Conservation (phyloP, 2,329 filamentous ascomycete genomes). For the Cladosporium sp. region DNA sequence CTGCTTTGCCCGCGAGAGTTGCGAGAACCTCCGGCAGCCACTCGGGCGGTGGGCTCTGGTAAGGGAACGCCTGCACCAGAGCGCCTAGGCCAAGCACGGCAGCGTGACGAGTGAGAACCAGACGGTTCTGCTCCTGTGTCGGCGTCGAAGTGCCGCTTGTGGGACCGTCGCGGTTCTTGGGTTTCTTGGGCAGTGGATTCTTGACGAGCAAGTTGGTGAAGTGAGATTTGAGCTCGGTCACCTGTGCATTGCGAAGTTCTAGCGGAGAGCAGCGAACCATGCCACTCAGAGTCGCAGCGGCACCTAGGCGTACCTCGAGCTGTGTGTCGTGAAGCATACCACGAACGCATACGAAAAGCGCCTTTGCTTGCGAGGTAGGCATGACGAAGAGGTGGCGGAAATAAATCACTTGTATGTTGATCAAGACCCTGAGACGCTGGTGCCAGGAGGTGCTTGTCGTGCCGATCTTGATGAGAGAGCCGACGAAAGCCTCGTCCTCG, state of each 20-base stretch:
- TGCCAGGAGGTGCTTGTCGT: constrained; percentile 87
- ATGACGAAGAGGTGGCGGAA: constrained; percentile 94
- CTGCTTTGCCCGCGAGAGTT: constrained; percentile 78
- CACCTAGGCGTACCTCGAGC: constrained; percentile 89
- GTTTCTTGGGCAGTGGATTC: constrained; percentile 81
- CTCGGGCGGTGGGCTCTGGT: constrained; percentile 82
- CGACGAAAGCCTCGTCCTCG: constrained; percentile 81
- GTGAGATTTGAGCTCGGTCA: constrained; percentile 70
- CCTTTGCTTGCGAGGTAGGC: constrained; percentile 69
- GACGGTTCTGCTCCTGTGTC: constrained; percentile 70
- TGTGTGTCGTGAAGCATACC: constrained; percentile 91
- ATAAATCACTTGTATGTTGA: constrained; percentile 99
- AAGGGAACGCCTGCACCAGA: constrained; percentile 92
- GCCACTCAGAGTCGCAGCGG: constrained; percentile 87
- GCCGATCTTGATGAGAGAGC: constrained; percentile 83
- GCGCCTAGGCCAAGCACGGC: constrained; percentile 89
- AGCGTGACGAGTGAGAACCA: constrained; percentile 81
- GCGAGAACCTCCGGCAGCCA: constrained; percentile 96
- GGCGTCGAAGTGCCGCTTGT: constrained; percentile 59
- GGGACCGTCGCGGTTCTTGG: constrained; percentile 40
- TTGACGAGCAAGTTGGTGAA: constrained; percentile 76
- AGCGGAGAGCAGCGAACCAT: constrained; percentile 97
- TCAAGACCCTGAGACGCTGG: constrained; percentile 87
- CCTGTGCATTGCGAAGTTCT: constrained; percentile 73
- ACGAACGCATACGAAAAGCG: constrained; percentile 87